Base-by-base conservation (phyloP, 768 basidiomycete species). In the Tulasnella sp. region DNA sequence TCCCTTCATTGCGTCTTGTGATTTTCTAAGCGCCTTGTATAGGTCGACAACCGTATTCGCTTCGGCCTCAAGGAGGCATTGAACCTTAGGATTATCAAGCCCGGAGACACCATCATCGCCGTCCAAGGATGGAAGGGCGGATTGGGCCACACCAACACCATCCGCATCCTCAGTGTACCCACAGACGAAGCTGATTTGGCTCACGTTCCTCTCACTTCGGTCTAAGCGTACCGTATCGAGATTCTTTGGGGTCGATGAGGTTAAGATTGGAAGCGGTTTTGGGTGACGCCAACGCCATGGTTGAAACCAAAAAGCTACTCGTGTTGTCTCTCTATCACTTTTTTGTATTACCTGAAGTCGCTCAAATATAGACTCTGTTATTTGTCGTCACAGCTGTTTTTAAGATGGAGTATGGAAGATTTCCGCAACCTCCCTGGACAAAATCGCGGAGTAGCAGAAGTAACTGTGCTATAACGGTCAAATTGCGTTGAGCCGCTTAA, bases 41-140 rank as follows among this genome's bases (percentile, higher is more conserved):
- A 82, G 73, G 80, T 84, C 50, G 85, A 85, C 82, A 84, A 85
- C 82, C 82, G 85, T 16, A 84, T 88, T 83, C 83, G 88, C 22
- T 97, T 92, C 84, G 96, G 97, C 81, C 89, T 99, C 86, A 90
- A 92, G 85, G 93, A 89, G 85, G 98, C 95, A 4, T 89, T 98
- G 72, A 89, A 88, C 24, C 87, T 99, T 86, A 93, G 94, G 82
- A 90, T 99, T 85, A 92, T 99, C 88, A 91, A 92, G 84, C 92
- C 95, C 50, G 95, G 96, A 78, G 92, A 92, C 77, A 95, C 96
- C 37, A 90, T 99, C 84, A 89, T 99, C 82, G 97, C 97, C 75
- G 94, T 99, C 6, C 98, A 99, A 87, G 98, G 98, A n/a, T 99
- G 97, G 97, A 97, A 96, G 88, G 95, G 96, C 69, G 98, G 98